Base-by-base conservation (phyloP, 73 alveolate genomes). In the Paramecium caudatum region DNA sequence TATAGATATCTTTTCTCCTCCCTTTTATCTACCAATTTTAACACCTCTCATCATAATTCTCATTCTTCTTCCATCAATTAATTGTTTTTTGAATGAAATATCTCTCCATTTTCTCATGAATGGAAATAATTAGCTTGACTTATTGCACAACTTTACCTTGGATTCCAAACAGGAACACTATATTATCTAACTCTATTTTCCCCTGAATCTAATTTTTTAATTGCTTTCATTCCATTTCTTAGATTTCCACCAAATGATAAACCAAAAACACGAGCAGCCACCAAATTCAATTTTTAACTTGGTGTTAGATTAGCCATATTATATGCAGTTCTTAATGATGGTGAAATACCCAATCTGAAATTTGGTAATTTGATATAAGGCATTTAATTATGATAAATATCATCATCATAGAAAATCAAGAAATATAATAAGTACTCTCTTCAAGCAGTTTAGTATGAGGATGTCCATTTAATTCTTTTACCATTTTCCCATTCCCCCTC, bases 41-140 rank as follows among this genome's bases (percentile, higher is more conserved):
- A 74, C 88, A 41, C 88, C 88, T 74, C 88, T 74, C 88, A 74
- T 74, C 88, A 74, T 74, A n/a, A 74, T 74, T 74, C 88, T 74
- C 88, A 74, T 74, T 23, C 43, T 74, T 43, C 88, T 74, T 19
- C 88, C 88, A 36, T 74, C 88, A 5, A 41, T 41, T 10, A 74
- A 39, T 17, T 74, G 16, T 13, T 47, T 27, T 36, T 43, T 74
- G 4, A 19, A 74, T 74, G 36, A 63, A 7, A 27, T 19, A 41
- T 55, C 30, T 21, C 23, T 55, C 80, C 80, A 55, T 55, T 55
- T 27, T 55, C 19, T 23, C 80, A 55, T 55, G 30, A 55, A 55
- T 55, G 80, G 80, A 74, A 41, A 27, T 32, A 63, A 74, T 37
- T 23, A 25, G n/a, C 88, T 27, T 74, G 21, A 13, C 23, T 5